Evolutionary conservation across 768 basidiomycete genomes (phyloP).

Genomic region (Pisolithus microcarpus): DNA sequence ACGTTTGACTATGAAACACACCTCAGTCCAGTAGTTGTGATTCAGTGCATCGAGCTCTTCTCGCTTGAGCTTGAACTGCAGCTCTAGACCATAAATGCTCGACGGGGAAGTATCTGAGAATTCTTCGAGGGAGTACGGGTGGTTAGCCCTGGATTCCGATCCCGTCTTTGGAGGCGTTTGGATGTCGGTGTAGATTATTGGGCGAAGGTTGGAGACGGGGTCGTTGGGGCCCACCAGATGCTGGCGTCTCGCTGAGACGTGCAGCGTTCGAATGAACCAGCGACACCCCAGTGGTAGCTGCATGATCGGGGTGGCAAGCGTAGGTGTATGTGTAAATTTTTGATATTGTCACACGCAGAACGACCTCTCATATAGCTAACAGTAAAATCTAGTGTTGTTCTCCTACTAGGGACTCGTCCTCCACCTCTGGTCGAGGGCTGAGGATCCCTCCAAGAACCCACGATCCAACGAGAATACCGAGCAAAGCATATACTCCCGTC

Average conservation of each 20-base stretch:
- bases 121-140: conserved; percentile 77
- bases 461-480: conserved; percentile 43
- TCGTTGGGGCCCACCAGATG: conserved; percentile 65
- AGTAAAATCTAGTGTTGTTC: conserved; percentile 12
- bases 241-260: conserved; percentile 19
- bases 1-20: conserved; percentile 31
- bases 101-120: conserved; percentile 36
- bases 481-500: conserved; percentile 41
- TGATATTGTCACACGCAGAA: no score
- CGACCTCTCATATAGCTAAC: neutral
- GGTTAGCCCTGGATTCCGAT: conserved; percentile 29
- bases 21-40: conserved; percentile 76
- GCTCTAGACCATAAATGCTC: conserved; percentile 40
- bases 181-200: conserved; percentile 65
- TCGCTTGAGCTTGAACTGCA: conserved; percentile 64
- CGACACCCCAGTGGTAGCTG: neutral
- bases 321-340: no score
- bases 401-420: conserved; percentile 4
- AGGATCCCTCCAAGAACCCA: conserved; percentile 38
- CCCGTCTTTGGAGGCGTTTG: conserved; percentile 25
- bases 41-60: conserved; percentile 71
- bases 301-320: neutral
- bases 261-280: conserved; percentile 12
- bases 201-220: conserved; percentile 72
- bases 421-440: conserved; percentile 6